A percentile compares a stretch with the other conserved stretches of the same genome.
These are phyloP conservation scores for Fraxinus ornus DNA, from an alignment of 305 asterid species.

Conservation along the genomic window DNA sequence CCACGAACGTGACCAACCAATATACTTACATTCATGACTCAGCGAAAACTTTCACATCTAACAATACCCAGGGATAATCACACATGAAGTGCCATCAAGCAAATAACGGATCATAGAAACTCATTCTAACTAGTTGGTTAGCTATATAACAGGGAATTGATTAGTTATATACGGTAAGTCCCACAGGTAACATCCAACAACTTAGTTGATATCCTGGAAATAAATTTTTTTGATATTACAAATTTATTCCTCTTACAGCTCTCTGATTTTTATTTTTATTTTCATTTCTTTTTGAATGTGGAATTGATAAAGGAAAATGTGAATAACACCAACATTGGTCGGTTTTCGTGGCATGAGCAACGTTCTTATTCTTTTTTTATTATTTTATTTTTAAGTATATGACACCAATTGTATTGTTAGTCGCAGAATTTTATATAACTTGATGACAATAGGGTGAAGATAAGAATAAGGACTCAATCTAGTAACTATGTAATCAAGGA, in stretches of 20 bases:
- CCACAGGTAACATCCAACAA: not conserved
- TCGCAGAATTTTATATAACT: not conserved
- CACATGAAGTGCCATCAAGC: not conserved
- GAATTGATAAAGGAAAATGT: not conserved
- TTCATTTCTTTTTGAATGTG: slow-evolving; percentile 1
- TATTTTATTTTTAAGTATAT: not conserved
- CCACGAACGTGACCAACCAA: not conserved
- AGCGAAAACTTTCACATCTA: slow-evolving; percentile 5
- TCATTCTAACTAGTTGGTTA: slow-evolving; percentile 2
- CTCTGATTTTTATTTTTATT: not conserved
- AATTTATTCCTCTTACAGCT: not conserved
- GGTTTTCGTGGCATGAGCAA: not conserved
- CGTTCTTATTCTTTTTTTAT: not conserved
- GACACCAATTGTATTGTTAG: not conserved
- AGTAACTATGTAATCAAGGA: not conserved
- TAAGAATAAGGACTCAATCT: not conserved
- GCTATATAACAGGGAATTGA: not conserved
- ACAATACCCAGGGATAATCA: slow-evolving; percentile 5
- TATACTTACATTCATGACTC: not conserved
- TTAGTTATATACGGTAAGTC: not conserved
- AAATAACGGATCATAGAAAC: slow-evolving; percentile 1
- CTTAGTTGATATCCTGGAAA: not conserved
- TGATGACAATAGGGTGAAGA: not conserved
- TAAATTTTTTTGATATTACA: not conserved
- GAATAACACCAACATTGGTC: not conserved